Evolutionary conservation across 164 flowering plant genomes (phyloP), one percentile per base, ranked within the genome.

Genomic region (Annona squamosa): DNA sequence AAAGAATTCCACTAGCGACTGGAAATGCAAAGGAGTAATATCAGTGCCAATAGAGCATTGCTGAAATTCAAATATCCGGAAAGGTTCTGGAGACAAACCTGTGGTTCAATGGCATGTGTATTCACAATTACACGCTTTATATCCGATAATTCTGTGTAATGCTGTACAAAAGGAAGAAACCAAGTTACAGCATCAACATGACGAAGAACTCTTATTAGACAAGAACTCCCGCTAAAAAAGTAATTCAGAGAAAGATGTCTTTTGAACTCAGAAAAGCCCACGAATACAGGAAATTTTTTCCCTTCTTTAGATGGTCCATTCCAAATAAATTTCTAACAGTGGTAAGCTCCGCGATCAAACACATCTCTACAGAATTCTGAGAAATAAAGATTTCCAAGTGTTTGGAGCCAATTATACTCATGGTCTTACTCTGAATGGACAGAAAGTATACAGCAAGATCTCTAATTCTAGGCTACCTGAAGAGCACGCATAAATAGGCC

Each of bases 41-140:
- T n/a, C 43, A 13, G 68, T 7, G 13, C 12, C 47, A 43, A 66
- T 3, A 66, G 46, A 44, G 17, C 10, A 66, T 4, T 66, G 12
- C 46, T 42, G 45, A 66, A 66, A 42, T 46, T 42, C 43, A 66
- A 10, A 66, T 13, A 42, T 17, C 46, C 42, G 43, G 68, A 42
- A n/a, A 42, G 6, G 13, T 17, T 10, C 2, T 17, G 42, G 18
- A 66, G 13, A 16, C 19, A 69, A 76, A 96, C 99, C 99, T 96
- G 99, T 65, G 98, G 98, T 84, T 96, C 99, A 77, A 96, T 93
- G 44, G 98, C 98, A 90, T 96, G 98, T 46, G 99, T 96, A 68
- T 96, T 96, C 81, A 96, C 99, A 79, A 96, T 96, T 48, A 96
- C 91, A 77, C 97, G 98, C 75, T 96, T 96, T 59, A 96, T 90